phyloP scores from a whole-genome alignment of 202 grass and related monocot species.

The Miscanthus sacchariflorus region DNA sequence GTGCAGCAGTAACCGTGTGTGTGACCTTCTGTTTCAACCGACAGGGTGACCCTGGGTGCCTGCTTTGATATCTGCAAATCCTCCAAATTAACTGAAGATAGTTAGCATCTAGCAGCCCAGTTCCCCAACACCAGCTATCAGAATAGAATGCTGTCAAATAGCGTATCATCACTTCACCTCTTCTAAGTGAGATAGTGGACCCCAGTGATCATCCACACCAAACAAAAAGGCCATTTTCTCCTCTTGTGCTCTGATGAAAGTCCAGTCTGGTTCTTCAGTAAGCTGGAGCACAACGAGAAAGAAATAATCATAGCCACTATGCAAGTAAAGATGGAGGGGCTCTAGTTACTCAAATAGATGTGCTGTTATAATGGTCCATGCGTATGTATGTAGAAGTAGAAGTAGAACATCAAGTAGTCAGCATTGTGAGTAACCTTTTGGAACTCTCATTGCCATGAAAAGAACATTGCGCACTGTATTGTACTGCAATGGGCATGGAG shows the following conservation, averaged over 20 bases:
- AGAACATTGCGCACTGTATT: constrained; percentile 88
- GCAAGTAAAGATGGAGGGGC: constrained; percentile 22
- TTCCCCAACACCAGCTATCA: neutral
- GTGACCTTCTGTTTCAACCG: constrained; percentile 83
- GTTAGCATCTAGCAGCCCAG: neutral
- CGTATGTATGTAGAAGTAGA: neutral
- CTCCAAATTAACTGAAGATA: neutral
- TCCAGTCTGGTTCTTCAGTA: constrained; percentile 87
- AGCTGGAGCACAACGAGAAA: constrained; percentile 49
- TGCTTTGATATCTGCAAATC: constrained; percentile 59
- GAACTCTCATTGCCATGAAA: constrained; percentile 98
- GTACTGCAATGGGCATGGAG: constrained; percentile 64
- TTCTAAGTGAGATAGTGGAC: constrained; percentile 80
- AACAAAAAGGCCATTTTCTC: constrained; percentile 78
- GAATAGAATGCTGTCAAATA: constrained; percentile 22
- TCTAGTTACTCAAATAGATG: constrained; percentile 20
- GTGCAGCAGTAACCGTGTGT: constrained; percentile 85
- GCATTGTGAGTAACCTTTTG: constrained; percentile 55
- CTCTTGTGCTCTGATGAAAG: constrained; percentile 67
- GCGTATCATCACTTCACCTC: constrained; percentile 62
- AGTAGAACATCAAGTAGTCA: neutral
- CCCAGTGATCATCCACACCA: constrained; percentile 88
- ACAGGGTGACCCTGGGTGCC: constrained; percentile 53
- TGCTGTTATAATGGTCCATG: neutral
- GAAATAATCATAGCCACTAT: constrained; percentile 34